phyloP scores from a whole-genome alignment of 179 eudicot genomes.

The Patellifolia procumbens region DNA sequence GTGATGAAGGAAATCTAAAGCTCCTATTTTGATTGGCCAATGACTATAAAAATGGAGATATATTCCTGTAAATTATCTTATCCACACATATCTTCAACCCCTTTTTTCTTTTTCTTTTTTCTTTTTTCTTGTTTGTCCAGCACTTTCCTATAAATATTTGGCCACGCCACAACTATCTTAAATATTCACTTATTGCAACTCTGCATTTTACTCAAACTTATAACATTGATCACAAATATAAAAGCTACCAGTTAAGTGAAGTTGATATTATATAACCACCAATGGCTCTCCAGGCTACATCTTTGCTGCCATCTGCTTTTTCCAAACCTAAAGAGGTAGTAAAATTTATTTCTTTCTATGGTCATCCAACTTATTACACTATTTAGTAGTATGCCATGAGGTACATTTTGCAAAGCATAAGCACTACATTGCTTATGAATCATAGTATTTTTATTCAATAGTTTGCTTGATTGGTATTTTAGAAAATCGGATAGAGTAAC shows the following conservation, averaged over 20 bases:
- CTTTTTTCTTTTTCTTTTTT: neutral
- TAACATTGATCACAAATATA: neutral
- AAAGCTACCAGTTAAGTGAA: neutral
- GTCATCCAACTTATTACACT: neutral
- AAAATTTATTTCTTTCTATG: too few species aligned
- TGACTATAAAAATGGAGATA: conserved; percentile 29
- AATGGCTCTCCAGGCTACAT: conserved; percentile 76
- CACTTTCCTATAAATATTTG: conserved; percentile 20
- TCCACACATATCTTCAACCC: conserved; percentile 32
- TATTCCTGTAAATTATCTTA: conserved; percentile 42
- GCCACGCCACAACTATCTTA: conserved; percentile 17
- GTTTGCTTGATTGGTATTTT: too few species aligned
- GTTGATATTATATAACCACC: neutral
- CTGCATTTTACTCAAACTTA: neutral
- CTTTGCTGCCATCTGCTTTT: conserved; percentile 61
- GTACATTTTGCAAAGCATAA: too few species aligned
- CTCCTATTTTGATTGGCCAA: conserved; percentile 47
- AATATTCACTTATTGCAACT: neutral
- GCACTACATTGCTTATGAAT: neutral
- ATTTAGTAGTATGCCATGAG: too few species aligned
- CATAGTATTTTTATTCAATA: too few species aligned
- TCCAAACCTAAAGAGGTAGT: conserved; percentile 65
- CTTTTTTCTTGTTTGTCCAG: conserved; percentile 8
- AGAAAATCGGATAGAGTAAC: too few species aligned
- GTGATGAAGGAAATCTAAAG: conserved; percentile 48